These are phyloP conservation scores for Hanseniaspora valbyensis DNA, from an alignment of 805 yeast species.

Conservation along the genomic window DNA sequence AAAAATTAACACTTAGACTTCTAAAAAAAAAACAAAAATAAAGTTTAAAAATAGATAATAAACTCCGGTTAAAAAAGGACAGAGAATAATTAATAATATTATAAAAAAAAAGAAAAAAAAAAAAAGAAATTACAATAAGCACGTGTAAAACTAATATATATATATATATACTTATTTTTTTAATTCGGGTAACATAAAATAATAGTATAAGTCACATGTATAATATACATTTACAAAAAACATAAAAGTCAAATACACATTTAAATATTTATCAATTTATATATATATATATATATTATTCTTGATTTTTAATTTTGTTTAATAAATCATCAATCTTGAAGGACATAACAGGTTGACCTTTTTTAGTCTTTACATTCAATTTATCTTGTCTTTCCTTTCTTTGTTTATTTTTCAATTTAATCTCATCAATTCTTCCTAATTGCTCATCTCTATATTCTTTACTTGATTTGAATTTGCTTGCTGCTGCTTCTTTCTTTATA, in stretches of 20 bases:
- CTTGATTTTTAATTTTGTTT: slow-evolving; percentile 58
- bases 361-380: slow-evolving; percentile 45
- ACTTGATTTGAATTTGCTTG: slow-evolving; percentile 22
- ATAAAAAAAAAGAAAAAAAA: too few relatives aligned
- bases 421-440: slow-evolving; percentile 28
- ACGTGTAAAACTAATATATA: too few relatives aligned
- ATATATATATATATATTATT: slow-evolving; percentile 25
- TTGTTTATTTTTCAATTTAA: slow-evolving; percentile 32
- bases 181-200: too few relatives aligned
- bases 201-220: too few relatives aligned
- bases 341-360: slow-evolving; percentile 87
- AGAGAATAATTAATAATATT: too few relatives aligned
- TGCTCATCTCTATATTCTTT: slow-evolving; percentile 37
- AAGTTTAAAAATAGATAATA: too few relatives aligned
- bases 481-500: slow-evolving; percentile 20
- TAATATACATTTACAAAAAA: not conserved
- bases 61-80: too few relatives aligned
- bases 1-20: too few relatives aligned
- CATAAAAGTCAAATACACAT: slow-evolving; percentile 16
- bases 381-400: slow-evolving; percentile 37
- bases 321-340: slow-evolving; percentile 70
- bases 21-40: too few relatives aligned
- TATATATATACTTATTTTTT: too few relatives aligned
- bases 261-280: too few relatives aligned
- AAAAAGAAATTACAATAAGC: too few relatives aligned